These are phyloP conservation scores for Fomitiporia mediterranea DNA, from an alignment of 1,284 basidiomycete genomes.

Conservation along the genomic window DNA sequence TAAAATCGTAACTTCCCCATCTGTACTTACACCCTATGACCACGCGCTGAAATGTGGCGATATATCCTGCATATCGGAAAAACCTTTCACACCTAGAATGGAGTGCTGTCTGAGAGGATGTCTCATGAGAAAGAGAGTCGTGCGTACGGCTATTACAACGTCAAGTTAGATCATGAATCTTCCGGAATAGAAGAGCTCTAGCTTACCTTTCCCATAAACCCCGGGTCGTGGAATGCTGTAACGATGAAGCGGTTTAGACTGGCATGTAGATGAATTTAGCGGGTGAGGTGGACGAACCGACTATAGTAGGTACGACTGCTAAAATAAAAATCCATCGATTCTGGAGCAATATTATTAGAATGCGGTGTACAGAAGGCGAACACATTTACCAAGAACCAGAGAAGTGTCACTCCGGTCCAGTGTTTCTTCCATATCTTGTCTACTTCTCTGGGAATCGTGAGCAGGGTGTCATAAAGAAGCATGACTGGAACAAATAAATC, in stretches of 20 bases:
- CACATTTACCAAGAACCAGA: constrained; percentile 10
- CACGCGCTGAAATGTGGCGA: constrained; percentile 6
- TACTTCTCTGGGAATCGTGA: constrained; percentile 6
- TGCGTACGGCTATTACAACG: neutral
- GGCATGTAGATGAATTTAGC: too few relatives aligned
- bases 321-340: constrained; percentile 13
- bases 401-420: neutral
- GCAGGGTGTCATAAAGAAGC: constrained; percentile 9
- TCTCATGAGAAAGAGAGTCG: neutral
- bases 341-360: neutral
- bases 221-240: constrained; percentile 5
- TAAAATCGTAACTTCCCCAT: too few relatives aligned
- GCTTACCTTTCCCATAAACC: constrained; percentile 7
- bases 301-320: constrained; percentile 8
- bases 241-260: neutral
- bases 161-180: neutral
- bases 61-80: constrained; percentile 12
- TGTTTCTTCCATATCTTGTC: constrained; percentile 14
- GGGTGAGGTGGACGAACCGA: neutral
- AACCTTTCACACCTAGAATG: neutral
- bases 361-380: neutral
- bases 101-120: neutral
- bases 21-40: constrained; percentile 8
- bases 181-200: neutral
- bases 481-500: neutral